phyloP scores from a whole-genome alignment of 2,329 filamentous ascomycete species.

The Scedosporium minutisporum region DNA sequence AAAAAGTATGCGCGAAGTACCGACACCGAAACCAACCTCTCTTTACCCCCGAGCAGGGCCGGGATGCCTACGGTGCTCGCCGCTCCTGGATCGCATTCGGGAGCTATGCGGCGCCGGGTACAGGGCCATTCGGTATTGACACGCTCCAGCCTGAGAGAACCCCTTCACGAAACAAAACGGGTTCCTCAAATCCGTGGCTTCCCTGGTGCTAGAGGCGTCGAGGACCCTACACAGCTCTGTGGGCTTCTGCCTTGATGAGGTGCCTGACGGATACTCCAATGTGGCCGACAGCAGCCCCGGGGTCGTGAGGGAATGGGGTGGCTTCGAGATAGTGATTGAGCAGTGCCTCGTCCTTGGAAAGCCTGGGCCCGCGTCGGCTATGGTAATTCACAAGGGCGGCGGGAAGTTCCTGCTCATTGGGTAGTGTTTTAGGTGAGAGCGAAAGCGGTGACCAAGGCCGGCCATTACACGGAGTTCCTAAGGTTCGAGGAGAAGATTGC shows the following conservation, averaged over 20 bases:
- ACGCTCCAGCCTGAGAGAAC: slow-evolving; percentile 13
- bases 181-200: slow-evolving; percentile 15
- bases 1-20: too few species aligned
- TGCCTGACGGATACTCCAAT: slow-evolving; percentile 12
- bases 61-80: too few species aligned
- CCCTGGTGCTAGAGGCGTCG: slow-evolving; percentile 26
- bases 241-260: slow-evolving; percentile 21
- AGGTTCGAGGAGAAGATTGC: slow-evolving; percentile 16
- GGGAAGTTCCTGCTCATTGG: slow-evolving; percentile 16
- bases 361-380: slow-evolving; percentile 17
- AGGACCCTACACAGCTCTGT: slow-evolving; percentile 19
- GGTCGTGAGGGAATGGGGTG: slow-evolving; percentile 12
- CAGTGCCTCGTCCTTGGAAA: slow-evolving; percentile 22
- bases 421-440: slow-evolving; percentile 14
- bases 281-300: background rate
- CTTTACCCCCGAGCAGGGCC: too few species aligned
- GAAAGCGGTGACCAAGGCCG: slow-evolving; percentile 11
- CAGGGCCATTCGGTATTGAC: slow-evolving; percentile 24
- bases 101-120: slow-evolving; percentile 17
- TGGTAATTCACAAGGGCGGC: slow-evolving; percentile 19
- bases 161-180: slow-evolving; percentile 26
- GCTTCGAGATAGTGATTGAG: slow-evolving; percentile 19
- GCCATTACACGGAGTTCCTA: slow-evolving; percentile 16
- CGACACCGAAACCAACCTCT: too few species aligned
- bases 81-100: too few species aligned